Evolutionary conservation across 2,329 filamentous ascomycete species (phyloP).

Genomic region (Aspergillus amoenus): DNA sequence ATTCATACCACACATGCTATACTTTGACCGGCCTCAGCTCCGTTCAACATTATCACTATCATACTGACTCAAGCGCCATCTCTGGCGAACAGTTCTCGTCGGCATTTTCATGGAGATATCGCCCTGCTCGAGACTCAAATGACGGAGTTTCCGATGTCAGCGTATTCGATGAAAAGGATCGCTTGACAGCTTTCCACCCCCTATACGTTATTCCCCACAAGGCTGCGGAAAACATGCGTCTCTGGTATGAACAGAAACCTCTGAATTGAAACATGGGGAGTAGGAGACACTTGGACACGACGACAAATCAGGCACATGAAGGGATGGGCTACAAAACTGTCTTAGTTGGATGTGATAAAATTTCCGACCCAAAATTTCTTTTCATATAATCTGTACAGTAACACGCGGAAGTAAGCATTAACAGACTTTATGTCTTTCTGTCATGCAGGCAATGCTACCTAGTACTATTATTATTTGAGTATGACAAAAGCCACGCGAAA

Average conservation of each 20-base stretch:
- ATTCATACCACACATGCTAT: conserved; percentile 93
- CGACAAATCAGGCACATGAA: neutral
- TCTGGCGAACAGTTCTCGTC: conserved; percentile 32
- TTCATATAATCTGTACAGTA: conserved; percentile 6
- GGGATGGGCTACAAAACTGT: neutral
- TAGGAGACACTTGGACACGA: neutral
- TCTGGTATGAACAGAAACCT: conserved; percentile 57
- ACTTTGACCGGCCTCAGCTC: conserved; percentile 82
- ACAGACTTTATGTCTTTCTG: neutral
- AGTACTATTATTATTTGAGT: neutral
- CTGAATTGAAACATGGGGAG: conserved; percentile 7
- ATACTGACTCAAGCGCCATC: conserved; percentile 38
- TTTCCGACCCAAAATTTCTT: neutral
- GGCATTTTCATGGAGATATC: conserved; percentile 41
- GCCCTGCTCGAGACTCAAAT: conserved; percentile 44
- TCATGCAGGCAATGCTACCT: neutral
- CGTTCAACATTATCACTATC: conserved; percentile 66
- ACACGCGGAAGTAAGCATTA: neutral
- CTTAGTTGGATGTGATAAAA: neutral
- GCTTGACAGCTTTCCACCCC: conserved; percentile 72
- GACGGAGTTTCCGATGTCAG: conserved; percentile 53
- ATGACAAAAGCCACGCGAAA: conserved; percentile 2
- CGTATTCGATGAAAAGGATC: conserved; percentile 70
- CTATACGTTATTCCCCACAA: conserved; percentile 79
- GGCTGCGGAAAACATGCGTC: conserved; percentile 63